A percentile compares a stretch with the other conserved stretches of the same genome.
phyloP scores from a whole-genome alignment of 2,329 filamentous ascomycete genomes.

The Monilinia fructicola region DNA sequence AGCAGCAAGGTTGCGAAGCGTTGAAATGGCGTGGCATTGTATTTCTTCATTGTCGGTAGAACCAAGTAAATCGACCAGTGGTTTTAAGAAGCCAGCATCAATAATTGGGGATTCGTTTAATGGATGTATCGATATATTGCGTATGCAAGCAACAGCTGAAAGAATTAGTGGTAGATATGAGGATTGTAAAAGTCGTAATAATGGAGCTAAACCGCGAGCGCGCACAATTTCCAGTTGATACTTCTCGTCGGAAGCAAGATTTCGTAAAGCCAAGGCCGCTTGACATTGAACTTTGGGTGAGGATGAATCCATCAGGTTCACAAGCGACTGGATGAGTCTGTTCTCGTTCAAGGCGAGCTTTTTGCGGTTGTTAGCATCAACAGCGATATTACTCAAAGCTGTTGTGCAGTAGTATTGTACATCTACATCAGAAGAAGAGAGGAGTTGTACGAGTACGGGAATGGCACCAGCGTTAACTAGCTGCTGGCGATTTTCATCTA shows the following conservation, averaged over 20 bases:
- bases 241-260: slow-evolving; percentile 95
- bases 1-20: slow-evolving; percentile 88
- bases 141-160: slow-evolving; percentile 95
- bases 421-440: slow-evolving; percentile 90
- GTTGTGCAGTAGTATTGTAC: slow-evolving; percentile 99
- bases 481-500: slow-evolving; percentile 96
- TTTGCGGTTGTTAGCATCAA: slow-evolving; percentile 86
- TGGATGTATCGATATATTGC: slow-evolving; percentile 98
- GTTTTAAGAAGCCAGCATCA: slow-evolving; percentile 92
- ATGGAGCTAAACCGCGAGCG: slow-evolving; percentile 77
- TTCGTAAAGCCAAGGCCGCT: slow-evolving; percentile 88
- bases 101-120: slow-evolving; percentile 98
- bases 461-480: slow-evolving; percentile 98
- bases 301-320: slow-evolving; percentile 95
- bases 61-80: slow-evolving; percentile 87
- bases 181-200: slow-evolving; percentile 87
- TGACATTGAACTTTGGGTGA: slow-evolving; percentile 98
- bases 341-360: slow-evolving; percentile 88
- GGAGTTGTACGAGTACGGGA: slow-evolving; percentile 90
- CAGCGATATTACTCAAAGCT: slow-evolving; percentile 95
- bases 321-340: slow-evolving; percentile 87
- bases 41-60: slow-evolving; percentile 98
- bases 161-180: slow-evolving; percentile 94
- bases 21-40: slow-evolving; percentile 97
- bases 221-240: slow-evolving; percentile 98